A percentile compares a stretch with the other conserved stretches of the same genome.
These are phyloP conservation scores for Lentinula raphanica DNA, from an alignment of 768 basidiomycete genomes.

Conservation along the genomic window DNA sequence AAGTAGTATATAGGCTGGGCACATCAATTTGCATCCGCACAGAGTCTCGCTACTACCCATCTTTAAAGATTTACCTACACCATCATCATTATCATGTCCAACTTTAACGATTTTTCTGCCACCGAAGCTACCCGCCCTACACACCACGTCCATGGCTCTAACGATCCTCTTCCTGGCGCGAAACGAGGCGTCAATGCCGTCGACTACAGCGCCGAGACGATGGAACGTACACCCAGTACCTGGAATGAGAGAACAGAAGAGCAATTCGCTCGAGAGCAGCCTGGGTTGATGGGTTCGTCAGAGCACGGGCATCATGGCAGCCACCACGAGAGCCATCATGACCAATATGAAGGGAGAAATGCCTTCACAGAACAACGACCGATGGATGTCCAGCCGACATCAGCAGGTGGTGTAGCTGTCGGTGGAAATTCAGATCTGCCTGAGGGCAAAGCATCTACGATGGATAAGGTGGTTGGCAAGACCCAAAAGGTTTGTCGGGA, in stretches of 20 bases:
- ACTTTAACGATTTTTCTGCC: background rate
- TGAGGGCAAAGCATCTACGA: slow-evolving; percentile 34
- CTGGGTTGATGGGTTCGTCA: background rate
- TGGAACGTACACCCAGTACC: slow-evolving; percentile 25
- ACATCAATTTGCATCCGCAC: background rate
- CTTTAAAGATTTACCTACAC: background rate
- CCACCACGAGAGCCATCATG: background rate
- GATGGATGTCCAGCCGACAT: slow-evolving; percentile 28
- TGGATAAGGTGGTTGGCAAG: slow-evolving; percentile 57
- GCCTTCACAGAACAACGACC: slow-evolving; percentile 30
- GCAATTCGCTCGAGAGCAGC: slow-evolving; percentile 4
- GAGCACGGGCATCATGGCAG: background rate
- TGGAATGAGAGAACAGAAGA: slow-evolving; percentile 9
- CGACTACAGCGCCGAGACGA: slow-evolving; percentile 36
- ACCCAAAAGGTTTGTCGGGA: slow-evolving; percentile 41
- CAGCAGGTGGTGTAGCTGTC: slow-evolving; percentile 31
- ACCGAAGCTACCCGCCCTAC: slow-evolving; percentile 18
- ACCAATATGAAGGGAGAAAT: slow-evolving; percentile 11
- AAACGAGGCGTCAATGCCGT: slow-evolving; percentile 20
- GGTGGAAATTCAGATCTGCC: slow-evolving; percentile 28
- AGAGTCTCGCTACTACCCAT: background rate
- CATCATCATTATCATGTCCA: background rate
- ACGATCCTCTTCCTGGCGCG: slow-evolving; percentile 44
- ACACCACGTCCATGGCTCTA: slow-evolving; percentile 43
- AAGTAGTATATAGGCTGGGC: background rate